Base-by-base conservation (phyloP, 2,329 filamentous ascomycete species). In the Penicillium sp. region DNA sequence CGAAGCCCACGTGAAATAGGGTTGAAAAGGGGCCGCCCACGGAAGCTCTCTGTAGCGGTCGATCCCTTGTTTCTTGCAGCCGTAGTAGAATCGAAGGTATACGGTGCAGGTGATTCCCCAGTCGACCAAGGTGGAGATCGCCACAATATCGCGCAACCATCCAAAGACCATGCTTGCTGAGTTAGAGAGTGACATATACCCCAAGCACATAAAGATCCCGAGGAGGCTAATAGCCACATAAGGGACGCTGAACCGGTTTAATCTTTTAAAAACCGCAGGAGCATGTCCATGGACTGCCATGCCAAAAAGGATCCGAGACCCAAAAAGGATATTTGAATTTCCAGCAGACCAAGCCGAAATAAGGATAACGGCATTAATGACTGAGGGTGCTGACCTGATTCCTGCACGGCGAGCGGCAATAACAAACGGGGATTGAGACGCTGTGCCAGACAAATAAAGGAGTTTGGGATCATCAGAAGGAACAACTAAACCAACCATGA, bases 111-210 rank as follows among this genome's bases (percentile, higher is more conserved):
- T 41, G 24, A 18, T 23, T 41, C 21, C 21, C 4, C 21, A 41
- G 23, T 41, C 21, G 23, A 41, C 37, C 9, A 41, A 18, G 10
- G 37, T 41, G 6, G 37, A 41, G 8, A 41, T 41, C n/a, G 37
- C 21, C 3, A 41, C 37, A n/a, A 41, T 41, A 12, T 23, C 21
- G 17, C 21, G 37, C n/a, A 41, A 9, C 37, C 37, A 41, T 18
- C n/a, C 13, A 12, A 41, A 41, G 5, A 41, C 37, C 2, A 4
- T 18, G n/a, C 37, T 41, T 2, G 63, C 84, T 36, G 69, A 74
- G 29, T 73, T 60, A 6, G 81, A 84, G 6, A 87, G 71, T 70
- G 86, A 87, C 58, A 88, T 75, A 70, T 85, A 88, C 12, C 77
- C 84, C 6, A 89, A 77, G 8, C 85, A 75, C 20, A 84, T 84